Conservation (phyloP, 768 basidiomycete genomes). For the Lactarius vividus region DNA sequence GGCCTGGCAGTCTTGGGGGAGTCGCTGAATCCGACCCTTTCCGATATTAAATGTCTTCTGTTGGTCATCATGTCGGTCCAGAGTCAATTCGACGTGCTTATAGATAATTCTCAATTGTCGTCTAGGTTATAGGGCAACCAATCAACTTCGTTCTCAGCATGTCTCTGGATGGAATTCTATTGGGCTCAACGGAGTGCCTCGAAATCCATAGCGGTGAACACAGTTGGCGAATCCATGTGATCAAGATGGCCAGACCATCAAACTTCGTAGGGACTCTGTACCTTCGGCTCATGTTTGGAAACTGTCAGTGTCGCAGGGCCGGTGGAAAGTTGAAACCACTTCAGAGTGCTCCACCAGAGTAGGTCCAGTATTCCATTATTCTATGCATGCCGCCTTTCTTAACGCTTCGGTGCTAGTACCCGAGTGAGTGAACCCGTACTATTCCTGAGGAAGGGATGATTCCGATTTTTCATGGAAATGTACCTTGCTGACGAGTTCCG, state of each 20-base stretch:
- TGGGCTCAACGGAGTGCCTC: slow-evolving; percentile 44
- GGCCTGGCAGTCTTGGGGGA: slow-evolving; percentile 36
- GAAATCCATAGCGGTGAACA: slow-evolving; percentile 37
- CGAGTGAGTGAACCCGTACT: slow-evolving; percentile 30
- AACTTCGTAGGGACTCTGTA: slow-evolving; percentile 44
- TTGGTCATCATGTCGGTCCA: slow-evolving; percentile 62
- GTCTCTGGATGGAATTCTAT: slow-evolving; percentile 32
- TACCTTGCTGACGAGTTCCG: slow-evolving; percentile 16
- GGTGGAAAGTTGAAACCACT: too few species aligned
- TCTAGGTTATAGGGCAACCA: slow-evolving; percentile 55
- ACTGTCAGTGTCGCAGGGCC: slow-evolving; percentile 38
- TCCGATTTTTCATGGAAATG: background rate
- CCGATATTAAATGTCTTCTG: too few species aligned
- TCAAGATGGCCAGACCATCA: slow-evolving; percentile 45
- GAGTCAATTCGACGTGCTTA: slow-evolving; percentile 49
- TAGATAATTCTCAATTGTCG: slow-evolving; percentile 52
- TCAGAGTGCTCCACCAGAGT: slow-evolving; percentile 52
- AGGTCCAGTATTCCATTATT: slow-evolving; percentile 58
- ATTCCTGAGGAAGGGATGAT: slow-evolving; percentile 48
- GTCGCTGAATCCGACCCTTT: slow-evolving; percentile 42
- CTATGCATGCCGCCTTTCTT: slow-evolving; percentile 42
- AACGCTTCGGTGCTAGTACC: background rate
- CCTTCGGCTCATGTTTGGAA: slow-evolving; percentile 47
- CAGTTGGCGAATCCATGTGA: slow-evolving; percentile 50
- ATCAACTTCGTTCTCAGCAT: background rate